Percentiles rank a stretch among this genome's conserved stretches.
Evolutionary conservation across 768 basidiomycete species (phyloP).

Genomic region (Trametes meyenii): DNA sequence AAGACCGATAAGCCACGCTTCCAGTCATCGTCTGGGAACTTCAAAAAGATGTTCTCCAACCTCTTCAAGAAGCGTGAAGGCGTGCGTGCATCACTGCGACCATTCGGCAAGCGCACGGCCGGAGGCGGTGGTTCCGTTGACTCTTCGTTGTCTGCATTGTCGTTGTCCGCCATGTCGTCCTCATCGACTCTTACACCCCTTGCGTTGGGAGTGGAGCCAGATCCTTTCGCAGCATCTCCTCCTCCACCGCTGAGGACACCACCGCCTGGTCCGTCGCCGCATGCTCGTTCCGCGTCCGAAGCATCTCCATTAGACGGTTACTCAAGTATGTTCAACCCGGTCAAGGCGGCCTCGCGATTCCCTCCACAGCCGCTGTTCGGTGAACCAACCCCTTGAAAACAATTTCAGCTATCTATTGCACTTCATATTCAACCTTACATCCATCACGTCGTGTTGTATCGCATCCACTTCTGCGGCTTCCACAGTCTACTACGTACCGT

Average conservation of each 20-base stretch:
- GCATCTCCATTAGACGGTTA: slow-evolving; percentile 16
- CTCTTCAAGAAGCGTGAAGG: slow-evolving; percentile 22
- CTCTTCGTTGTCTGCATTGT: slow-evolving; percentile 11
- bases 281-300: slow-evolving; percentile 10
- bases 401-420: background rate
- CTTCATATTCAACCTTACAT: background rate
- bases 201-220: slow-evolving; percentile 6
- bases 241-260: slow-evolving; percentile 6
- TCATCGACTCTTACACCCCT: background rate
- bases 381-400: slow-evolving; percentile 3
- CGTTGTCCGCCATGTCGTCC: slow-evolving; percentile 1
- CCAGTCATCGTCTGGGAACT: slow-evolving; percentile 15
- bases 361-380: slow-evolving; percentile 20
- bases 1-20: slow-evolving; percentile 16
- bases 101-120: slow-evolving; percentile 9
- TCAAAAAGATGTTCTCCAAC: slow-evolving; percentile 25
- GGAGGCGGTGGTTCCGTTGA: slow-evolving; percentile 16
- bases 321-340: slow-evolving; percentile 19
- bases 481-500: background rate
- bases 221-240: slow-evolving; percentile 18
- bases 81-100: slow-evolving; percentile 2
- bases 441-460: slow-evolving; percentile 10
- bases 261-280: background rate
- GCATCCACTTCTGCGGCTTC: background rate
- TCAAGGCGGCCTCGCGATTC: slow-evolving; percentile 18